Conservation (phyloP, 306 rosid genomes). For the Cicer pinnatifidum region DNA sequence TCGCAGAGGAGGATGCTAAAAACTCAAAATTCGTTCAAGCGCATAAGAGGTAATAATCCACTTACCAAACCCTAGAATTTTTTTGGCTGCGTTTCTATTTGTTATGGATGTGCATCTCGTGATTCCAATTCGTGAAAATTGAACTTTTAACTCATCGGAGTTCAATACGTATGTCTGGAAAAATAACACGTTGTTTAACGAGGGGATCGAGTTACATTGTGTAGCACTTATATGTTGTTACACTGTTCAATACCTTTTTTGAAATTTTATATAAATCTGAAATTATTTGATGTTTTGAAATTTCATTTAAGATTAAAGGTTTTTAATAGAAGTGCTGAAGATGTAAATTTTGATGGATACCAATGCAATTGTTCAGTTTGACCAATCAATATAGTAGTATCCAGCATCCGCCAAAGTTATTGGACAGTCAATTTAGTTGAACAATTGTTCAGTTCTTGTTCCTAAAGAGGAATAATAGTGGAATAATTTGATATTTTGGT, state of each 20-base stretch:
- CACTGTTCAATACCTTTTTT: no score
- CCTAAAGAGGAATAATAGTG: not conserved
- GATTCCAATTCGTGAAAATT: not conserved
- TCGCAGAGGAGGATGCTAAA: constrained; percentile 85
- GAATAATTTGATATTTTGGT: constrained; percentile 9
- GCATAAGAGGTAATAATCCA: constrained; percentile 62
- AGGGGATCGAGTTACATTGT: no score
- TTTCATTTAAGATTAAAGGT: no score
- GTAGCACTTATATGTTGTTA: no score
- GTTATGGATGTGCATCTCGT: not conserved
- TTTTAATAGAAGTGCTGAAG: no score
- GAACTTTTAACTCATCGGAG: not conserved
- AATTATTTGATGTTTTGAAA: no score
- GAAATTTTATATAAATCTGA: no score
- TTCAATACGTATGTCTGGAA: not conserved
- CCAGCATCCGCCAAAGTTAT: no score
- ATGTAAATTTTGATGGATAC: no score
- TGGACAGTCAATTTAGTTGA: not conserved
- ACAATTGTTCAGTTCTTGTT: not conserved
- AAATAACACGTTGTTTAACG: not conserved
- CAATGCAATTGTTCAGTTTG: no score
- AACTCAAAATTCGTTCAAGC: constrained; percentile 71
- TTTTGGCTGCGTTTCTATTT: not conserved
- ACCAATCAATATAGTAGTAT: no score
- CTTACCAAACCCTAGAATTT: constrained; percentile 42